Percentiles rank a stretch among this genome's conserved stretches.
Conservation (phyloP, 345 rosid species). For the Citrus trifoliata region DNA sequence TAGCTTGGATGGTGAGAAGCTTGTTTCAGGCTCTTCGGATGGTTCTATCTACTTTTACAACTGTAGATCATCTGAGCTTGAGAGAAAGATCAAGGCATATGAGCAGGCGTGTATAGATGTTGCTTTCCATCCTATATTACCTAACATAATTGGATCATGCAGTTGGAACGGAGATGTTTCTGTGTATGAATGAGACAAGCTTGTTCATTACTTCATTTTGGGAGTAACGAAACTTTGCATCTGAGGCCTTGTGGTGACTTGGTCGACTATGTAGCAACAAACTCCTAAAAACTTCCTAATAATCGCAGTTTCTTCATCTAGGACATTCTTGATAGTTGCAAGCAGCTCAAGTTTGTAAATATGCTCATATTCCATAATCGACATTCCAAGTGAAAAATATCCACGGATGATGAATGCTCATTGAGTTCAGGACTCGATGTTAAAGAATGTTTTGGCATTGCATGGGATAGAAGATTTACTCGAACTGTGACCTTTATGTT, state of each 20-base stretch:
- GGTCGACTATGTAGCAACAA: not conserved
- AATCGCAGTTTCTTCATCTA: not conserved
- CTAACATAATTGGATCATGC: constrained; percentile 66
- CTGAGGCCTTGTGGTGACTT: not conserved
- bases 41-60: constrained; percentile 58
- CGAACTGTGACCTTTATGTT: not conserved
- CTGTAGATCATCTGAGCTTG: constrained; percentile 44
- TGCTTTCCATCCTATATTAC: constrained; percentile 58
- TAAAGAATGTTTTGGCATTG: not conserved
- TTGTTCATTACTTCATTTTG: not conserved
- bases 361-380: not conserved
- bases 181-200: constrained; percentile 29
- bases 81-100: constrained; percentile 60
- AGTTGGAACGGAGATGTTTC: constrained; percentile 77
- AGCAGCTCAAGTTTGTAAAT: not conserved
- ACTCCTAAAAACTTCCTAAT: not conserved
- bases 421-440: not conserved
- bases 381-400: not conserved
- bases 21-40: constrained; percentile 76
- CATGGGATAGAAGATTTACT: no score
- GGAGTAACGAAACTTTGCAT: not conserved
- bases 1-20: constrained; percentile 63
- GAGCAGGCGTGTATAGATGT: constrained; percentile 68
- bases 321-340: not conserved
- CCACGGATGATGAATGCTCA: not conserved